Evolutionary conservation across 2,329 filamentous ascomycete species (phyloP), one percentile per base, ranked within the genome.

Genomic region (Thelonectria discophora): DNA sequence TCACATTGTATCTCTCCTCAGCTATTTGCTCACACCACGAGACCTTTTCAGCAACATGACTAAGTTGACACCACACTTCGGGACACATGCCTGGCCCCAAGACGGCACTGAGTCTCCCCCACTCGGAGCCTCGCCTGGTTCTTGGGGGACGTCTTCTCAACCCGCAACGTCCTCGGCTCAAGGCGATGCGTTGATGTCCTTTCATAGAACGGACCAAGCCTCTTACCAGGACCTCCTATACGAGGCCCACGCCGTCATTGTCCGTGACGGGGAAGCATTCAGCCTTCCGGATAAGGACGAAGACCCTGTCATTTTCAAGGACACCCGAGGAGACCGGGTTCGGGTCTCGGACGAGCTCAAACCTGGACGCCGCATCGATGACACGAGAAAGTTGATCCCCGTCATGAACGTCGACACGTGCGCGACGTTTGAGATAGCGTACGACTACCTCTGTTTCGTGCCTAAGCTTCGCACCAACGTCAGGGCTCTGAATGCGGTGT

Each of bases 201-300:
- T 62, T 24, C 50, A 43, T 15, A 62, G 59, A 40, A 53, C 43
- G 5, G 12, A 18, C 8, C 49, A 50, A n/a, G 34, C 37, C 3
- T 27, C 53, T 1, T 51, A 37, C 13, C 24, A 55, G n/a, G 39
- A 52, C 27, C 27, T 63, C 3, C 51, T 65, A 53, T 62, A 65
- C 15, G 62, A 68, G 13, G 64, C 66, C 8, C 66, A 68, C 37
- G 66, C 64, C 6, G 57, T 68, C 55, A 56, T 68, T 42, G 30
- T 60, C 20, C 64, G 62, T 20, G 62, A 68, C 43, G 65, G 65
- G 5, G 50, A 64, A 3, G 47, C 59, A 21, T 53, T 17, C 34
- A 58, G 55, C n/a, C 48, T 60, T 11, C 47, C 62, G 3, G 47
- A 39, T 13, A 15, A 55, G 5, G 62, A 52, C 13, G 55, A 64